Base-by-base conservation (phyloP, 2,329 filamentous ascomycete genomes). In the Aspergillaceae sp. region DNA sequence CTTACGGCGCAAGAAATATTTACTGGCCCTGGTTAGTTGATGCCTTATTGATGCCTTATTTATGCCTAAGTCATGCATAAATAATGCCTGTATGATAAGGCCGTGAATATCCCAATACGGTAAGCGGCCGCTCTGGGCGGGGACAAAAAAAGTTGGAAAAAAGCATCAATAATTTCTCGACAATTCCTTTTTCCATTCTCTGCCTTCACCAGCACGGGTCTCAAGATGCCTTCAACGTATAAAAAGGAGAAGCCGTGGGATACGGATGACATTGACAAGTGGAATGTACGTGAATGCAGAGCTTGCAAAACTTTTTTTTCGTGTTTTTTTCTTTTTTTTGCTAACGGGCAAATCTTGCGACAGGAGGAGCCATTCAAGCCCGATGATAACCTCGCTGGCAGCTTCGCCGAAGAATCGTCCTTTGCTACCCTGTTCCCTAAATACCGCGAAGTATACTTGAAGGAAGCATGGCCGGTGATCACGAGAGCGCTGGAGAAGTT, bases 201-300 rank as follows among this genome's bases (percentile, higher is more conserved):
- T 19, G 19, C 19, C 1, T 19, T 19, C 30, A 42, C 5, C 27
- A 46, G 34, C 38, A 48, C 50, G 49, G 43, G 43, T 40, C 40
- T 46, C 61, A 72, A 59, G 41, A 89, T 95, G 89, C 88, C 89
- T 52, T 92, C 87, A 29, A 94, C 85, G 54, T 82, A 95, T 71
- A 86, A 95, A 51, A 84, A 80, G 56, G 87, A 94, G 3, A 95
- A 95, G 68, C 86, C 88, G 46, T 94, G 90, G 90, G 90, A 96
- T 61, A 94, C 90, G 47, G 90, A 94, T 52, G 92, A 96, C 61
- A 87, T 97, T 54, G 91, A 97, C 72, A 94, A 96, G 68, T 97
- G 89, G 89, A 91, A 89, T 75, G 82, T 83, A 42, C 48, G 36
- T n/a, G 27, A 38, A 26, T 19, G 1, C 19, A 19, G 19, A 19